Percentiles rank a stretch among this genome's conserved stretches.
phyloP scores from a whole-genome alignment of 2,329 filamentous ascomycete species.

The Aspergillus sp. region DNA sequence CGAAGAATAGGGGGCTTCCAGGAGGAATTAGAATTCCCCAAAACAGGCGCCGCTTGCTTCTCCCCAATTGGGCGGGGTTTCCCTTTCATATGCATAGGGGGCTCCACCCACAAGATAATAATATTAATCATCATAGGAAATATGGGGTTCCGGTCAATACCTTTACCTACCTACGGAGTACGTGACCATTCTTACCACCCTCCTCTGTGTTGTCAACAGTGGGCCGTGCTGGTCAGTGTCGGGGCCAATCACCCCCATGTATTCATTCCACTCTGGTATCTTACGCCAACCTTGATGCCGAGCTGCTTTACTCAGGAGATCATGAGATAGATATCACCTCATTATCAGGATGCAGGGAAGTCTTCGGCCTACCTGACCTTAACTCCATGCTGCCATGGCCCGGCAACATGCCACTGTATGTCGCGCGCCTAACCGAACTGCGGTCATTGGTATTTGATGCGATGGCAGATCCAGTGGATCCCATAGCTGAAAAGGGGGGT shows the following conservation, averaged over 20 bases:
- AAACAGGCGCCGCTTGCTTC: constrained; percentile 5
- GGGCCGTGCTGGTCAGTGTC: constrained; percentile 1
- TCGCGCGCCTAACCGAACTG: too few species aligned
- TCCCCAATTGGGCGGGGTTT: neutral
- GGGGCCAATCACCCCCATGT: neutral
- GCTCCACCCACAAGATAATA: constrained; percentile 9
- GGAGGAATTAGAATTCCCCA: too few species aligned
- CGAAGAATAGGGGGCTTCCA: too few species aligned
- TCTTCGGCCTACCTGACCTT: neutral
- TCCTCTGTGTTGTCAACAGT: constrained; percentile 14
- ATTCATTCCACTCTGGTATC: neutral
- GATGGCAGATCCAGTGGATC: constrained; percentile 1
- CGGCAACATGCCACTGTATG: too few species aligned
- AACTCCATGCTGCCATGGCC: too few species aligned
- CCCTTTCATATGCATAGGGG: constrained; percentile 18
- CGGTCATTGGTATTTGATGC: neutral
- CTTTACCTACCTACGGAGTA: neutral
- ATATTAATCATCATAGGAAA: neutral
- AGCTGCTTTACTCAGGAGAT: neutral
- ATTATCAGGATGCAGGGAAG: neutral
- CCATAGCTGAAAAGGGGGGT: constrained; percentile 2
- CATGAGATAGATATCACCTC: neutral
- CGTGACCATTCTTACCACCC: constrained; percentile 3
- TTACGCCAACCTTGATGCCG: neutral
- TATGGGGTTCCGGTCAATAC: neutral